Conservation (phyloP, 768 basidiomycete species). For the Suillus decipiens region DNA sequence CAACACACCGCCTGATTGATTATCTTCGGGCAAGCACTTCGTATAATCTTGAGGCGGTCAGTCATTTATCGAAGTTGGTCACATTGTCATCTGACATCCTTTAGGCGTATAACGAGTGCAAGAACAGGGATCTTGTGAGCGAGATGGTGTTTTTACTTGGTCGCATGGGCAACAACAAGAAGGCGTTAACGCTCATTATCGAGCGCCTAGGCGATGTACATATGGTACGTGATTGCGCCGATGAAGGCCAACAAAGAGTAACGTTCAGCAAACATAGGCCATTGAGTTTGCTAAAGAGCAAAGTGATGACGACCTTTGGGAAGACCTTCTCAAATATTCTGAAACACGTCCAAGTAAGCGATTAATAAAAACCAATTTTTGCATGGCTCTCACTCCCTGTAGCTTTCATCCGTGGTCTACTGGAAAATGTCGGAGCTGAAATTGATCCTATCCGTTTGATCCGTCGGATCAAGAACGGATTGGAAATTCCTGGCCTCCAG, state of each 20-base stretch:
- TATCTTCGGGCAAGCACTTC: slow-evolving; percentile 90
- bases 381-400: slow-evolving; percentile 3
- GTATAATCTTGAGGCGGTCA: slow-evolving; percentile 84
- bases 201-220: slow-evolving; percentile 92
- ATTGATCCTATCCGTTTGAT: slow-evolving; percentile 95
- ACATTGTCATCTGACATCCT: slow-evolving; percentile 2
- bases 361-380: background rate
- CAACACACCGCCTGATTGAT: slow-evolving; percentile 76
- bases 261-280: slow-evolving; percentile 50
- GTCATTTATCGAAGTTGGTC: slow-evolving; percentile 8
- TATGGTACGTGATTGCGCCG: slow-evolving; percentile 49
- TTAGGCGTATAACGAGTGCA: slow-evolving; percentile 86
- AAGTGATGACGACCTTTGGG: slow-evolving; percentile 96
- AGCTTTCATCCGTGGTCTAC: slow-evolving; percentile 93
- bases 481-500: slow-evolving; percentile 95
- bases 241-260: background rate
- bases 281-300: slow-evolving; percentile 99
- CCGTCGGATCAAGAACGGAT: slow-evolving; percentile 90
- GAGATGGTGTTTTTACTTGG: slow-evolving; percentile 99
- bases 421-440: slow-evolving; percentile 96
- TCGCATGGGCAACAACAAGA: slow-evolving; percentile 96
- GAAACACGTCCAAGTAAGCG: slow-evolving; percentile 84
- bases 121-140: slow-evolving; percentile 80
- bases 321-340: slow-evolving; percentile 91
- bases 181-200: slow-evolving; percentile 92